Evolutionary conservation across 2,329 filamentous ascomycete genomes (phyloP), one percentile per base, ranked within the genome.

Genomic region (Fusarium torulosum): DNA sequence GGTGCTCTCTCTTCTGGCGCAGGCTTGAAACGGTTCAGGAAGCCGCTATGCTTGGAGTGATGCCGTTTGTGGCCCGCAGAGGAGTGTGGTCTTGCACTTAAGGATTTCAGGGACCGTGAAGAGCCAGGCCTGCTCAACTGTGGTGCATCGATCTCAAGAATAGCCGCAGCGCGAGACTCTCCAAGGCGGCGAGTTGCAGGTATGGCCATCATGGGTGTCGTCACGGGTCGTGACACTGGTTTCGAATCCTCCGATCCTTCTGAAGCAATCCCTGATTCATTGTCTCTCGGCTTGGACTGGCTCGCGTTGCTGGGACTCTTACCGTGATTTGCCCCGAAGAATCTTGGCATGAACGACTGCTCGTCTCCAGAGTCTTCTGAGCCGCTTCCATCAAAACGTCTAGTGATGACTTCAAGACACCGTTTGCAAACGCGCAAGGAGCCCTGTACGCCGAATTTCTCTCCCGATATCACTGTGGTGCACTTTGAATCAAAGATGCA

Each of bases 401-500:
- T 91, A 70, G 94, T 93, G 70, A 99, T 96, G 75, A 98, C 94
- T 53, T 89, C 88, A 70, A 98, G 89, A 73, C 96, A 99, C 21
- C 92, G 93, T 72, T 94, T 97, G 81, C 96, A 99, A 14, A 99
- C 93, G 59, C 95, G 87, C 41, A 99, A 84, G 15, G 89, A 92
- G 8, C 93, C 92, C 46, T 90, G 88, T 49, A 97, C 93, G 17
- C 93, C 94, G 76, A 99, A 98, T 49, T 90, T 89, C 66, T 91
- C 88, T 7, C 95, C 96, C 7, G 93, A 88, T 23, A 98, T 93
- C n/a, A 95, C 89, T 7, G 91, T 91, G 1, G 95, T 99, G 79
- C 96, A 99, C 77, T 96, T 97, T 6, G 93, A 92, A 78, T 98
- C 96, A 75, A 99, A 99, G 43, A 99, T 99, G 75, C 97, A 97